phyloP scores from a whole-genome alignment of 768 basidiomycete species.

The Lactarius sp. region DNA sequence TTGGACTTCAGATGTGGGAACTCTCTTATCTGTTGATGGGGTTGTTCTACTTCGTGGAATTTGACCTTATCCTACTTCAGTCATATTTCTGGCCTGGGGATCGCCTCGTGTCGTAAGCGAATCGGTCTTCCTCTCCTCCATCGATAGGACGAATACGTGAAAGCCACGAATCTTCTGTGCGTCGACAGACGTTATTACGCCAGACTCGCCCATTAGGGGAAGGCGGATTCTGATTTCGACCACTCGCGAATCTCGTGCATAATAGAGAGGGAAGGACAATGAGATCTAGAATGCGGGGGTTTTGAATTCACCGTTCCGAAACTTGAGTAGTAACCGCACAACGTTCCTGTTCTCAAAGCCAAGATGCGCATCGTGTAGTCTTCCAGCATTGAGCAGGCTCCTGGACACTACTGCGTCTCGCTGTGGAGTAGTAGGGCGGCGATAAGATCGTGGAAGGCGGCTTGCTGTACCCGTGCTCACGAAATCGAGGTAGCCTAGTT shows the following conservation, averaged over 20 bases:
- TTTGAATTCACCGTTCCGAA: background rate
- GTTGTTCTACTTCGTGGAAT: background rate
- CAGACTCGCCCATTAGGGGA: no score
- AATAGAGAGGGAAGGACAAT: background rate
- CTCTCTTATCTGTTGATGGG: no score
- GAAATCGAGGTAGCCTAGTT: background rate
- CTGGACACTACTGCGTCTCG: background rate
- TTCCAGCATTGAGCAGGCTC: background rate
- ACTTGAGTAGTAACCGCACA: background rate
- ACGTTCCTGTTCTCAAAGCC: background rate
- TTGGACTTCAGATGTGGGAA: no score
- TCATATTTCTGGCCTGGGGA: background rate
- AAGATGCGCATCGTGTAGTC: background rate
- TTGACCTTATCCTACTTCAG: background rate
- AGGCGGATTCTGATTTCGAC: no score
- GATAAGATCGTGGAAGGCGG: background rate
- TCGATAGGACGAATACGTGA: background rate
- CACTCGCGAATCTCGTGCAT: no score
- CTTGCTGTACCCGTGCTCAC: background rate
- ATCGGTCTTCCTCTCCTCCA: background rate
- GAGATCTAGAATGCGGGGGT: background rate
- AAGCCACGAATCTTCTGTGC: no score
- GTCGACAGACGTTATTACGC: no score
- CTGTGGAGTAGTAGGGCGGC: background rate
- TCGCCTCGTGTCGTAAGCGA: conserved; percentile 10